These are phyloP conservation scores for Sherardia arvensis DNA, from an alignment of 257 asterid genomes.

Conservation along the genomic window DNA sequence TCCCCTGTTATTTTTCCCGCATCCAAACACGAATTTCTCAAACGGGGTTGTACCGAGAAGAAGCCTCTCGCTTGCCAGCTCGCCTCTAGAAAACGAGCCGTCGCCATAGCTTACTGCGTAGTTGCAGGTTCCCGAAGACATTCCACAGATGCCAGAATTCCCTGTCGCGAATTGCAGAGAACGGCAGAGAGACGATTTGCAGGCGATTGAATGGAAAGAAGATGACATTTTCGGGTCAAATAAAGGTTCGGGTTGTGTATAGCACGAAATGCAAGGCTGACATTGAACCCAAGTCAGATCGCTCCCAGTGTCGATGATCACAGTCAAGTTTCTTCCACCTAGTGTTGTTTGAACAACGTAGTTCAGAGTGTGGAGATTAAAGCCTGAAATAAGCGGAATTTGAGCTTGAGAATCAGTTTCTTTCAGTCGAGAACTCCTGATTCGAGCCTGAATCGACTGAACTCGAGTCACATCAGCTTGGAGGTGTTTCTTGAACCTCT, in stretches of 20 bases:
- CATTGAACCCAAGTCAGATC: conserved; percentile 92
- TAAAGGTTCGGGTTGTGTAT: conserved; percentile 70
- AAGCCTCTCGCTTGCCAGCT: conserved; percentile 44
- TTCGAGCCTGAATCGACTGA: conserved; percentile 43
- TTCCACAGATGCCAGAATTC: conserved; percentile 41
- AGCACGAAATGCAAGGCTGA: conserved; percentile 68
- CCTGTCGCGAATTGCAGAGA: conserved; percentile 54
- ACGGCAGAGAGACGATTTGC: conserved; percentile 52
- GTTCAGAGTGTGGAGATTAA: conserved; percentile 65
- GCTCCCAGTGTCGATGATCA: conserved; percentile 81
- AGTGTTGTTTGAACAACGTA: conserved; percentile 53
- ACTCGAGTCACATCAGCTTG: conserved; percentile 41
- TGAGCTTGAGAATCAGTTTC: conserved; percentile 30
- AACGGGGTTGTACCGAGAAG: conserved; percentile 37
- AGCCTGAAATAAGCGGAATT: conserved; percentile 53
- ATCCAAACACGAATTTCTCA: conserved; percentile 57
- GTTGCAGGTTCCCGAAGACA: conserved; percentile 30
- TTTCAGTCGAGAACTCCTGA: conserved; percentile 27
- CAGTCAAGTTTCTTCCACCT: conserved; percentile 53
- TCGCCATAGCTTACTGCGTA: conserved; percentile 73
- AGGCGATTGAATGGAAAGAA: conserved; percentile 45
- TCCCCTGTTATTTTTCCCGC: conserved; percentile 69
- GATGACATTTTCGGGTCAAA: conserved; percentile 53
- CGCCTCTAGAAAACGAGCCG: conserved; percentile 75
- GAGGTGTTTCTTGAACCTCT: conserved; percentile 26